phyloP scores from a whole-genome alignment of 164 flowering plant species.

The Stephania cephalantha region DNA sequence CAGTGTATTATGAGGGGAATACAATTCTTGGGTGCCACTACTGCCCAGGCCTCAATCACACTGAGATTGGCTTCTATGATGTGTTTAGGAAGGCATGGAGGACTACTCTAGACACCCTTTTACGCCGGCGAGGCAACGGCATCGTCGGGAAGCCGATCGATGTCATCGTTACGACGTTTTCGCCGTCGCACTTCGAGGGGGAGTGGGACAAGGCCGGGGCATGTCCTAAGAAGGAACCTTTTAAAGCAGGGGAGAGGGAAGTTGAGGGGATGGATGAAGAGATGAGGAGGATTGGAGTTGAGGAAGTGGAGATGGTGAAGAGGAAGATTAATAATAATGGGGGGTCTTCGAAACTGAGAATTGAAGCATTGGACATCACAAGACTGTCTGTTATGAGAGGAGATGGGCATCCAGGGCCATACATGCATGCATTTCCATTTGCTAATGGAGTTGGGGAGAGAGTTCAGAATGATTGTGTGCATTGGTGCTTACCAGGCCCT shows the following conservation, averaged over 20 bases:
- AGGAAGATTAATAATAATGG: constrained; percentile 4
- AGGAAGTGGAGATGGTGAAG: constrained; percentile 45
- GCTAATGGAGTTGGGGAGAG: constrained; percentile 56
- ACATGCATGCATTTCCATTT: constrained; percentile 74
- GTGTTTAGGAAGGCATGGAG: constrained; percentile 57
- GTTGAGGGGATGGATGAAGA: constrained; percentile 65
- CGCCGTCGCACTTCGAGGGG: constrained; percentile 91
- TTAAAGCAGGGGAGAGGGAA: constrained; percentile 40
- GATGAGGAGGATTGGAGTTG: constrained; percentile 57
- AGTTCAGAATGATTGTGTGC: constrained; percentile 88
- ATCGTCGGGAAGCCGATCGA: constrained; percentile 16
- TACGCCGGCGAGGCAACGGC: constrained; percentile 17
- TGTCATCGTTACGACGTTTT: constrained; percentile 63
- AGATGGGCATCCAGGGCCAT: constrained; percentile 96
- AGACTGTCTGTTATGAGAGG: constrained; percentile 65
- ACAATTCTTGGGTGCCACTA: constrained; percentile 69
- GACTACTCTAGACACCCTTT: constrained; percentile 46
- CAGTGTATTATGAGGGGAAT: constrained; percentile 54
- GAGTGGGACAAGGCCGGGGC: constrained; percentile 90
- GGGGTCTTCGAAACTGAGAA: constrained; percentile 18
- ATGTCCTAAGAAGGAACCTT: constrained; percentile 68
- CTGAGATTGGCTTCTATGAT: constrained; percentile 74
- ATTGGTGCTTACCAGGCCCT: constrained; percentile 96
- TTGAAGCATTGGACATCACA: constrained; percentile 69
- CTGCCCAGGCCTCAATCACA: constrained; percentile 54